Conservation (phyloP, 2,329 filamentous ascomycete species). For the Epichloe amarillans region DNA sequence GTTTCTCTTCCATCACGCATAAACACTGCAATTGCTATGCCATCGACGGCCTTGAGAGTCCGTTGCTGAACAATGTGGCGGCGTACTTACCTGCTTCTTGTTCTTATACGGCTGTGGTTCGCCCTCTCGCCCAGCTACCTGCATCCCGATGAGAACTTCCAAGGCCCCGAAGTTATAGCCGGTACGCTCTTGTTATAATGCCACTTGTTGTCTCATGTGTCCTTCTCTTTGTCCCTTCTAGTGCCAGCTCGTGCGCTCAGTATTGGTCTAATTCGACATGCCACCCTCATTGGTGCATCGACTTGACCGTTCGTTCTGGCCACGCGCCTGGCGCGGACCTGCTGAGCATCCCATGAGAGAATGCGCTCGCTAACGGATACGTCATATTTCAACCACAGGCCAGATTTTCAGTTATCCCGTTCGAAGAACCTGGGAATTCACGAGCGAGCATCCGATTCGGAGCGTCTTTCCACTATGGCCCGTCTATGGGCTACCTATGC, state of each 20-base stretch:
- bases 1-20: constrained; percentile 1
- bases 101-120: constrained; percentile 84
- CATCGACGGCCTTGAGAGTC: constrained; percentile 6
- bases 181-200: constrained; percentile 43
- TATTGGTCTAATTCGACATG: neutral
- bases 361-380: neutral
- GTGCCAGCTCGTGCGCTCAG: neutral
- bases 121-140: constrained; percentile 91
- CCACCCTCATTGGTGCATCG: neutral
- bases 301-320: neutral
- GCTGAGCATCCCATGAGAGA: neutral
- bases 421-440: constrained; percentile 92
- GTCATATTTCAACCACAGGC: constrained; percentile 37
- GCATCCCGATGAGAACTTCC: constrained; percentile 97
- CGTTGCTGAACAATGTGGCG: constrained; percentile 59
- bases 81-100: constrained; percentile 71
- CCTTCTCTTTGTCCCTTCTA: neutral
- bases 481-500: constrained; percentile 87
- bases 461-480: constrained; percentile 96
- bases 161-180: constrained; percentile 92
- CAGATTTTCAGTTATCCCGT: constrained; percentile 88
- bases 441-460: constrained; percentile 72
- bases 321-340: neutral
- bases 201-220: neutral
- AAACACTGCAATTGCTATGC: constrained; percentile 16